These are phyloP conservation scores for Pythium utonaiense DNA, from an alignment of 352 stramenopile genomes.

Conservation along the genomic window DNA sequence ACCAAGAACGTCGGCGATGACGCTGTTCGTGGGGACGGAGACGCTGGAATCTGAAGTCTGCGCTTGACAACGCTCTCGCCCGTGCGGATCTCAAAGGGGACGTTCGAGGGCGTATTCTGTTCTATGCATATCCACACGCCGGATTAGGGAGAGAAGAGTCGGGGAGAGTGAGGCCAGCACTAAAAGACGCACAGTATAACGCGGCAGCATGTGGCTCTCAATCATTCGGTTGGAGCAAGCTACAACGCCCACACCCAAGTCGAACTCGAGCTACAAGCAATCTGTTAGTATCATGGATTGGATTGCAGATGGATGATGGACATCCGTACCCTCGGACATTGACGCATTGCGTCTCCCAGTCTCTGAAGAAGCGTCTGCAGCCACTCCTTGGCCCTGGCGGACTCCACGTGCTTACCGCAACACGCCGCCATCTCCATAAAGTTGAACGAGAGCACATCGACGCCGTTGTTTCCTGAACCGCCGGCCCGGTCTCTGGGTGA, in stretches of 20 bases:
- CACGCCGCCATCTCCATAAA: constrained; percentile 71
- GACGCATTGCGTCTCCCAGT: constrained; percentile 53
- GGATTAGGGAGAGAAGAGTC: too few species aligned
- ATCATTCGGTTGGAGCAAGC: constrained; percentile 41
- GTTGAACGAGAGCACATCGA: constrained; percentile 40
- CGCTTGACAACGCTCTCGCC: constrained; percentile 56
- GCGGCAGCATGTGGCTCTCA: constrained; percentile 45
- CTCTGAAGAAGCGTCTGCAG: constrained; percentile 50
- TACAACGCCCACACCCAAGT: constrained; percentile 59
- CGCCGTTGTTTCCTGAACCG: neutral
- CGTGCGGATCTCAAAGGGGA: constrained; percentile 47
- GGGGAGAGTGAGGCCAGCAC: neutral
- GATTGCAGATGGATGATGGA: too few species aligned
- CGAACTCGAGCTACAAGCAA: constrained; percentile 49
- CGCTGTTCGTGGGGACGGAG: neutral
- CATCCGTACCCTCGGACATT: constrained; percentile 41
- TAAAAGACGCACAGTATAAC: constrained; percentile 35
- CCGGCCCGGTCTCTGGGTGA: neutral
- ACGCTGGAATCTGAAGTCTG: constrained; percentile 23
- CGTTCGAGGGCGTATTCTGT: constrained; percentile 12
- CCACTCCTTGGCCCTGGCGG: constrained; percentile 54
- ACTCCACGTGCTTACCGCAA: constrained; percentile 43
- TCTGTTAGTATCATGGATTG: too few species aligned
- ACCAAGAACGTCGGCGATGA: constrained; percentile 3
- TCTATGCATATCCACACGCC: neutral